Conservation (phyloP, 805 yeast species). For the Saturnispora silvae region DNA sequence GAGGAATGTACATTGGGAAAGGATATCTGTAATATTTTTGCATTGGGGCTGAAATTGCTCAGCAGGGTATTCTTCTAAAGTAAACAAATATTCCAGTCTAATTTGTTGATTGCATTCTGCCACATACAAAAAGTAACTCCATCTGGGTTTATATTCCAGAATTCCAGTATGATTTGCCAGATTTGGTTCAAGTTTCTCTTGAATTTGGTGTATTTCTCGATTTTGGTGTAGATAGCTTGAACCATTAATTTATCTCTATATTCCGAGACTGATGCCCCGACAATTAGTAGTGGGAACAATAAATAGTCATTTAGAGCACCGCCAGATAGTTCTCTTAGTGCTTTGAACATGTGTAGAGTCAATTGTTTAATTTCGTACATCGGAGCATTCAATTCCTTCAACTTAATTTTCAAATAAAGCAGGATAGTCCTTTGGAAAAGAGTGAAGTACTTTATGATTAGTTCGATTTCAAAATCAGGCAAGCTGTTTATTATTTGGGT, state of each 20-base stretch:
- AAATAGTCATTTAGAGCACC: constrained; percentile 13
- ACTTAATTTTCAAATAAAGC: constrained; percentile 15
- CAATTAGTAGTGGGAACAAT: constrained; percentile 17
- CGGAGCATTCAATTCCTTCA: constrained; percentile 16
- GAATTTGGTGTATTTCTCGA: constrained; percentile 6
- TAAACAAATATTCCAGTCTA: constrained; percentile 20
- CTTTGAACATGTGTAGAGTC: constrained; percentile 14
- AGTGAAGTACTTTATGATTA: constrained; percentile 15
- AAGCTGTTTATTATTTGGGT: constrained; percentile 4
- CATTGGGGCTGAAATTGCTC: no score
- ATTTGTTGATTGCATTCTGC: constrained; percentile 18
- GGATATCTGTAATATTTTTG: not conserved
- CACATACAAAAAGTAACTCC: constrained; percentile 17
- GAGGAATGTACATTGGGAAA: no score
- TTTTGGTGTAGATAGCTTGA: constrained; percentile 12
- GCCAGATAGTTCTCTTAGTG: constrained; percentile 11
- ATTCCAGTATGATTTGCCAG: constrained; percentile 18
- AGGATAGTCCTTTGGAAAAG: constrained; percentile 15
- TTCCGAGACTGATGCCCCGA: constrained; percentile 21
- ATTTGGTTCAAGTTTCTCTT: constrained; percentile 12
- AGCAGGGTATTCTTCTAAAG: constrained; percentile 5
- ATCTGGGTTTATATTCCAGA: constrained; percentile 19
- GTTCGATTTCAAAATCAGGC: constrained; percentile 5
- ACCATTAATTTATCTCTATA: constrained; percentile 17
- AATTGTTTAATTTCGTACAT: constrained; percentile 17